Percentiles rank a stretch among this genome's conserved stretches.
Evolutionary conservation across 73 alveolate genomes (phyloP).

Genomic region (Paramecium sexaurelia): DNA sequence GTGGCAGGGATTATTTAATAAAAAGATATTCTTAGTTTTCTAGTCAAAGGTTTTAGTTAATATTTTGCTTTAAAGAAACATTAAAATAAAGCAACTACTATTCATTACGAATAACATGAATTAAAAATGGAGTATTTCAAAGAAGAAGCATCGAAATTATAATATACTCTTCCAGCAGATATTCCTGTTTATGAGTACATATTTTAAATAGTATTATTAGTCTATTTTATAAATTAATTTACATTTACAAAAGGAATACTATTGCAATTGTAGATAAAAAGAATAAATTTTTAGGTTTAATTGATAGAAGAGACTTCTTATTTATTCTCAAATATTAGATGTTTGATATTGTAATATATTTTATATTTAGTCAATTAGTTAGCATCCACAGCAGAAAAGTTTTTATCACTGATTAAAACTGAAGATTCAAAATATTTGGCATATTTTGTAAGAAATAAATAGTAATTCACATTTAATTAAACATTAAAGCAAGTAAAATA

Average conservation of each 20-base stretch:
- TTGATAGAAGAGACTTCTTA: slow-evolving; percentile 46
- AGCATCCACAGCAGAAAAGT: background rate
- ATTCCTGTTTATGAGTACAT: slow-evolving; percentile 38
- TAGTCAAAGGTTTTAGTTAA: slow-evolving; percentile 43
- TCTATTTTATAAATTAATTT: slow-evolving; percentile 4
- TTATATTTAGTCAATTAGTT: background rate
- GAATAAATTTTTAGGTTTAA: background rate
- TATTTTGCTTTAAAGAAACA: background rate
- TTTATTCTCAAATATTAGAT: slow-evolving; percentile 43
- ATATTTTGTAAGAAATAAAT: background rate
- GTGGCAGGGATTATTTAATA: slow-evolving; percentile 33
- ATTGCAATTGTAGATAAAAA: slow-evolving; percentile 1
- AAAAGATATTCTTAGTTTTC: slow-evolving; percentile 11
- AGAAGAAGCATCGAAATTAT: background rate
- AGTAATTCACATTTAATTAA: background rate
- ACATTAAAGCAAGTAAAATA: background rate
- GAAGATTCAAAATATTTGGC: slow-evolving; percentile 35
- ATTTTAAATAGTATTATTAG: background rate
- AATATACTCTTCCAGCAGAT: background rate
- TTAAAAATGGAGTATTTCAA: background rate
- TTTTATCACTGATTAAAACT: background rate
- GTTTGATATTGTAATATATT: slow-evolving; percentile 35
- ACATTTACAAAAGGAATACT: background rate
- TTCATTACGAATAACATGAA: slow-evolving; percentile 3
- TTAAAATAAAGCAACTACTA: background rate